A percentile compares a stretch with the other conserved stretches of the same genome.
Evolutionary conservation across 768 basidiomycete species (phyloP).

Genomic region (Fomitopsis serialis): DNA sequence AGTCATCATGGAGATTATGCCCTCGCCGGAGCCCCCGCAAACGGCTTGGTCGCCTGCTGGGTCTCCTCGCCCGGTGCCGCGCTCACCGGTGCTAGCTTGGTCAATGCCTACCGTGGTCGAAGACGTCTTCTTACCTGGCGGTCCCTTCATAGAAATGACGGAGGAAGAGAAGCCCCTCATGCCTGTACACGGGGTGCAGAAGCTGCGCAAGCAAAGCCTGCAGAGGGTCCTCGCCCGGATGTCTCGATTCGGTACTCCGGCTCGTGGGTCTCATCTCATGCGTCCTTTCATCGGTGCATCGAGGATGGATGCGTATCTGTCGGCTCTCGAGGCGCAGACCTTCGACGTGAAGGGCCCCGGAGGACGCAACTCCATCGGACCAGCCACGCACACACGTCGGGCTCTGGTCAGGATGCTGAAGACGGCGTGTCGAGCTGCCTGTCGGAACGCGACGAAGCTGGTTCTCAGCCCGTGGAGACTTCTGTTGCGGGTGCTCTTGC

Average conservation of each 20-base stretch:
- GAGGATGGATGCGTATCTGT: no score
- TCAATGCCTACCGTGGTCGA: not conserved
- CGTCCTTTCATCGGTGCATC: no score
- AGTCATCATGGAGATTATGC: not conserved
- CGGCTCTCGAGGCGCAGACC: no score
- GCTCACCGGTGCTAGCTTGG: not conserved
- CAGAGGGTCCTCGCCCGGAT: no score
- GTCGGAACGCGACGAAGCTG: not conserved
- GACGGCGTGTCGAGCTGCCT: not conserved
- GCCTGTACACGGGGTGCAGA: not conserved
- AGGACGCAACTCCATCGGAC: no score
- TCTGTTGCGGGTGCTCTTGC: not conserved
- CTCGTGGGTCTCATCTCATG: no score
- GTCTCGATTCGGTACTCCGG: no score
- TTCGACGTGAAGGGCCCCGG: no score
- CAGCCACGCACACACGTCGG: not conserved
- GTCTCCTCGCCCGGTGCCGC: not conserved
- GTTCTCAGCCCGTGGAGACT: slow-evolving; percentile 1
- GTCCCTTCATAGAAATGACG: not conserved
- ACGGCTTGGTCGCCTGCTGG: not conserved
- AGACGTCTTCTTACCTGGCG: not conserved
- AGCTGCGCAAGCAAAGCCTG: not conserved
- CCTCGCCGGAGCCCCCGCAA: not conserved
- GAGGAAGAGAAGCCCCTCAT: not conserved
- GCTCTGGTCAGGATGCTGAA: not conserved